These are phyloP conservation scores for Mycena rebaudengoi DNA, from an alignment of 768 basidiomycete species.

Conservation along the genomic window DNA sequence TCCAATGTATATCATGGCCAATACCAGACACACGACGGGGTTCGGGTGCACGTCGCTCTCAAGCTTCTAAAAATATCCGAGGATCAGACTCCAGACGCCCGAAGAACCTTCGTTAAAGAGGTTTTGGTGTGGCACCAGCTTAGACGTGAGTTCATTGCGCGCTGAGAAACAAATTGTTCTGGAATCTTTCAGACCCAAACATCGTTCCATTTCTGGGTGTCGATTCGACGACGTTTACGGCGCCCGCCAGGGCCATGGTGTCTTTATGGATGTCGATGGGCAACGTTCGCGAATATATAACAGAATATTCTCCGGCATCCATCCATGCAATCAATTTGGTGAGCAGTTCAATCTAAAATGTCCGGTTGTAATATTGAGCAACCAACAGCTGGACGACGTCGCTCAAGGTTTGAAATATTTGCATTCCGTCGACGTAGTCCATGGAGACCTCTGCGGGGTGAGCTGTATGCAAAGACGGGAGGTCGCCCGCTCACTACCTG, in stretches of 20 bases:
- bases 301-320: neutral
- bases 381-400: neutral
- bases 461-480: neutral
- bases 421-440: neutral
- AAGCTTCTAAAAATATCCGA: neutral
- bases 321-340: neutral
- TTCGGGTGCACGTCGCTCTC: neutral
- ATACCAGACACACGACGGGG: neutral
- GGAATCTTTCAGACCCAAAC: neutral
- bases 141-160: neutral
- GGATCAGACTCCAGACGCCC: neutral
- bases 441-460: neutral
- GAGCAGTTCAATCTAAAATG: no score
- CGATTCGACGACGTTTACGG: neutral
- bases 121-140: slow-evolving; percentile 4
- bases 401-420: neutral
- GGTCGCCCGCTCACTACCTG: neutral
- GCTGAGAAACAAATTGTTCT: no score
- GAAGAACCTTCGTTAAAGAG: neutral
- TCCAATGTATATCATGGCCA: neutral
- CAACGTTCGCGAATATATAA: neutral
- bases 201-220: slow-evolving; percentile 1
- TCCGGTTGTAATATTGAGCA: no score
- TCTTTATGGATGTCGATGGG: slow-evolving; percentile 6
- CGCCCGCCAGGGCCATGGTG: neutral